Evolutionary conservation across 1,284 basidiomycete species (phyloP), one percentile per base, ranked within the genome.

Genomic region (Apiotrichum laibachii): DNA sequence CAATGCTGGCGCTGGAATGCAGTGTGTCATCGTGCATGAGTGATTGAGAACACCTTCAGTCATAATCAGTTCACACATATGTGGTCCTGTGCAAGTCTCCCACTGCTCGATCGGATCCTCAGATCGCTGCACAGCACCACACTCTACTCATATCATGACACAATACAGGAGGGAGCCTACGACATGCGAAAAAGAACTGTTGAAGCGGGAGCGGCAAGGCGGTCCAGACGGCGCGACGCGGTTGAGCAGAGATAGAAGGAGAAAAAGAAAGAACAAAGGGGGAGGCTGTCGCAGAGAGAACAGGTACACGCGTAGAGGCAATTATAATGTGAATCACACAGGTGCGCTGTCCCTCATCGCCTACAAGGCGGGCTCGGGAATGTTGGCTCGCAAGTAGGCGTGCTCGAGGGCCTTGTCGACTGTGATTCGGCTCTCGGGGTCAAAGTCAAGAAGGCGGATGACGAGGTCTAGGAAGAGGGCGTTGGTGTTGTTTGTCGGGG

Each of bases 361-460:
- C 35, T 26, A 39, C 19, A 37, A 46, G 19, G 33, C 21, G 39
- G 65, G 63, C 26, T 67, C 66, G 22, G 67, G 48, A 22, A 71
- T 65, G 35, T 57, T 34, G 10, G 56, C 55, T 15, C 57, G 33
- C 49, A 95, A 90, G 77, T 92, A 97, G 8, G 88, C 88, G 73
- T 96, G 93, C 57, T 84, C 83, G 57, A 97, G 83, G 21, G 94
- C 94, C 48, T 92, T 87, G 70, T 85, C 83, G 47, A 96, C 92
- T 19, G 87, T 87, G 66, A 93, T 87, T 66, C 93, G 86, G 67
- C 90, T 86, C 2, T 84, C 83, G 39, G 93, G 92, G 77, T 99
- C 95, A 78, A 95, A 99, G 59, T 88, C 87, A 49, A 99, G 84
- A 60, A 99, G 82, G 72, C 86, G 87, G 71, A 85, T 84, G 62